Evolutionary conservation across 1,284 basidiomycete genomes (phyloP).

Genomic region (Microbotryum lychnidis-dioicae): DNA sequence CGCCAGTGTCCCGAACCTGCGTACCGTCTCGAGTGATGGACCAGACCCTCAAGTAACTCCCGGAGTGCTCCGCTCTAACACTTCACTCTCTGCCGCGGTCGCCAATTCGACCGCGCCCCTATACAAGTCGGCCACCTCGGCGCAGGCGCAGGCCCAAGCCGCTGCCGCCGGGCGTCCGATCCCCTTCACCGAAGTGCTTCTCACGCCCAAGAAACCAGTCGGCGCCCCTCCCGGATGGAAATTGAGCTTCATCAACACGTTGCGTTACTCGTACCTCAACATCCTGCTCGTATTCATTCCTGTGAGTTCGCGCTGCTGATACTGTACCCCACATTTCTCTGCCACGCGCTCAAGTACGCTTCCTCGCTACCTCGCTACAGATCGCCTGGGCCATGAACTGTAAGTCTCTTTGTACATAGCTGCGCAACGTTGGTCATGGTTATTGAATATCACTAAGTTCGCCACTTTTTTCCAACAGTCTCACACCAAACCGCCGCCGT

Average conservation of each 20-base stretch:
- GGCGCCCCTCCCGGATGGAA: slow-evolving; percentile 20
- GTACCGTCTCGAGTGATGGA: neutral
- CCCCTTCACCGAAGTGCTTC: slow-evolving; percentile 16
- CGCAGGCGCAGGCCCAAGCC: neutral
- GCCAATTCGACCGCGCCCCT: neutral
- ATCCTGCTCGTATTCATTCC: slow-evolving; percentile 50
- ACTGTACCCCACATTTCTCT: neutral
- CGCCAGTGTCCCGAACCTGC: neutral
- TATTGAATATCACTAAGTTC: slow-evolving; percentile 41
- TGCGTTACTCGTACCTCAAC: slow-evolving; percentile 47
- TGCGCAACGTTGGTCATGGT: neutral
- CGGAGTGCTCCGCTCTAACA: neutral
- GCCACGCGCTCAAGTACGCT: neutral
- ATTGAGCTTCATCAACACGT: slow-evolving; percentile 40
- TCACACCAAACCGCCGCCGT: slow-evolving; percentile 50
- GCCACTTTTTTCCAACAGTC: slow-evolving; percentile 32
- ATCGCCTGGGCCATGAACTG: slow-evolving; percentile 55
- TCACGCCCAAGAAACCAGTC: slow-evolving; percentile 22
- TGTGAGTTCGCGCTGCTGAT: slow-evolving; percentile 11
- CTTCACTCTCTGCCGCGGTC: neutral
- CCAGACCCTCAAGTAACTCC: neutral
- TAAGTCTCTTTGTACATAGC: neutral
- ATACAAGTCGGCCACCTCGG: neutral
- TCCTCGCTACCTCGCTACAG: neutral
- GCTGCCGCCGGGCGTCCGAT: slow-evolving; percentile 2